phyloP scores from a whole-genome alignment of 2,329 filamentous ascomycete species.

The Hypoxylon sp. region DNA sequence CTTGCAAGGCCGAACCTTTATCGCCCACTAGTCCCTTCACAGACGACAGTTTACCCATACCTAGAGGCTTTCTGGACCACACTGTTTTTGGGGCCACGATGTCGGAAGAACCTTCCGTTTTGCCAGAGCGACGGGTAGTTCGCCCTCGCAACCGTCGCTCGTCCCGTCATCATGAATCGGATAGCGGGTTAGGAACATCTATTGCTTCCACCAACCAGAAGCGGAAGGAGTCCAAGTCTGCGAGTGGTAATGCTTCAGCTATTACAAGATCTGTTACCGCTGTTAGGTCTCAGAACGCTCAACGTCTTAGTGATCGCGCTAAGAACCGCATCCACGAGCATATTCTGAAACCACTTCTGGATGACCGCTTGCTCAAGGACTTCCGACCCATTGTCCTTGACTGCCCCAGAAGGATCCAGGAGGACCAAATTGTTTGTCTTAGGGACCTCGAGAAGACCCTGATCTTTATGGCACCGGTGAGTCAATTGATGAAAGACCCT shows the following conservation, averaged over 20 bases:
- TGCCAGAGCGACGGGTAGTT: slow-evolving; percentile 62
- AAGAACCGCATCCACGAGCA: slow-evolving; percentile 83
- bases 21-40: slow-evolving; percentile 59
- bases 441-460: slow-evolving; percentile 95
- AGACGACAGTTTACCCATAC: slow-evolving; percentile 71
- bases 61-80: slow-evolving; percentile 69
- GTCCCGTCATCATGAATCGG: slow-evolving; percentile 78
- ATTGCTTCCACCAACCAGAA: slow-evolving; percentile 72
- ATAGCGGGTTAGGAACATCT: slow-evolving; percentile 90
- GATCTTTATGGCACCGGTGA: slow-evolving; percentile 92
- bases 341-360: slow-evolving; percentile 82
- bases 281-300: slow-evolving; percentile 62
- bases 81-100: slow-evolving; percentile 65
- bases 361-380: slow-evolving; percentile 77
- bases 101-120: slow-evolving; percentile 53
- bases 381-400: slow-evolving; percentile 85
- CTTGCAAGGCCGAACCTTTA: slow-evolving; percentile 56
- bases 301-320: slow-evolving; percentile 75
- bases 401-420: slow-evolving; percentile 81
- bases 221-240: slow-evolving; percentile 58
- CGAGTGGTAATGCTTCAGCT: slow-evolving; percentile 62
- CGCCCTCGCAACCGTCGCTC: slow-evolving; percentile 68
- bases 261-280: slow-evolving; percentile 71
- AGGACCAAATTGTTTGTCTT: slow-evolving; percentile 89
- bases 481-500: slow-evolving; percentile 69